Conservation (phyloP, 2,329 filamentous ascomycete genomes). For the Domatiomyces globalis region DNA sequence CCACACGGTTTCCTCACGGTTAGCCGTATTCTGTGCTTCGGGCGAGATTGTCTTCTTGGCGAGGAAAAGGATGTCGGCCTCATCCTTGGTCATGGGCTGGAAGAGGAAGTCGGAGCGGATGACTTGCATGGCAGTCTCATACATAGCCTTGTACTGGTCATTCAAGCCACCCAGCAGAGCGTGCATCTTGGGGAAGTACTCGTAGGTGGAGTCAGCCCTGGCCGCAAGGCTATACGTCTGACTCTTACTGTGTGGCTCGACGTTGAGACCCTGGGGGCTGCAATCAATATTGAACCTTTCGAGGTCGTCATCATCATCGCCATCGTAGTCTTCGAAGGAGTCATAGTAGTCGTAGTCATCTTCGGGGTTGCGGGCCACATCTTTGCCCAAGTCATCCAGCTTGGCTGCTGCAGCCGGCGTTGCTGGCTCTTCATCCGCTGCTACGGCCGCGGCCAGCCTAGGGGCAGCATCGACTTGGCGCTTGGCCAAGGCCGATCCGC, state of each 20-base stretch:
- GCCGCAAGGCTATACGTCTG: constrained; percentile 32
- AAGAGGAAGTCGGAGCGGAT: constrained; percentile 30
- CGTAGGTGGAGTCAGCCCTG: constrained; percentile 35
- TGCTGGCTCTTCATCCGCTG: constrained; percentile 3
- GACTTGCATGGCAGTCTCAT: constrained; percentile 27
- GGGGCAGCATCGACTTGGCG: constrained; percentile 6
- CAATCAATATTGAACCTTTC: constrained; percentile 21
- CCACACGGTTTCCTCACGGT: constrained; percentile 28
- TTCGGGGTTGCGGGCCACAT: not conserved
- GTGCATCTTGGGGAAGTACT: constrained; percentile 38
- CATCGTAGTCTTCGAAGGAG: constrained; percentile 2
- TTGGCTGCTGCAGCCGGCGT: not conserved
- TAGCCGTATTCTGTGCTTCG: constrained; percentile 2
- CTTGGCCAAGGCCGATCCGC: not conserved
- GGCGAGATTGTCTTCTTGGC: constrained; percentile 20
- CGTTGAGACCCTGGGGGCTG: constrained; percentile 26
- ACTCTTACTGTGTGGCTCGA: constrained; percentile 20
- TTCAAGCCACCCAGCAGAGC: constrained; percentile 31
- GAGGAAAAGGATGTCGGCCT: constrained; percentile 29
- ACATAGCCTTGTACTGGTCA: constrained; percentile 31
- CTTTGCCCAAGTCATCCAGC: not conserved
- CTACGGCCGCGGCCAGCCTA: not conserved
- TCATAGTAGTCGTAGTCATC: constrained; percentile 5
- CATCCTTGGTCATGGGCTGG: constrained; percentile 30
- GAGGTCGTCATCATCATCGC: not conserved